phyloP scores from a whole-genome alignment of 768 basidiomycete species.

The Russula sp. region DNA sequence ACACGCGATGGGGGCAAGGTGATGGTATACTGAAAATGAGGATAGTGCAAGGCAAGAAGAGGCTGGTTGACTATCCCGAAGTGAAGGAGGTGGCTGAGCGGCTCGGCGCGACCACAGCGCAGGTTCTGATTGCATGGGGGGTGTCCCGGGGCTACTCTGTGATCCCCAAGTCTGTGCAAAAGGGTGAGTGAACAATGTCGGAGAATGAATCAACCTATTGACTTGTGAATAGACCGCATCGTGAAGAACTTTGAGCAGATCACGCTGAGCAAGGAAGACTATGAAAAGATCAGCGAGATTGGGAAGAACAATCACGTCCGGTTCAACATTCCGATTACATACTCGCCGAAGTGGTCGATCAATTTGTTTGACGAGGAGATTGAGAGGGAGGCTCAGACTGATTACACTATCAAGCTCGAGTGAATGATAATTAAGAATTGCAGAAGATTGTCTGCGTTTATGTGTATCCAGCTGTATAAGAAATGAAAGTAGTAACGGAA shows the following conservation, averaged over 20 bases:
- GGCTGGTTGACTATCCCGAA: constrained; percentile 60
- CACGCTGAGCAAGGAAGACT: constrained; percentile 59
- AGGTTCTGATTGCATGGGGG: constrained; percentile 82
- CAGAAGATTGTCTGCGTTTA: background rate
- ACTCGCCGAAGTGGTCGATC: constrained; percentile 62
- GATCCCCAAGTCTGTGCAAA: constrained; percentile 77
- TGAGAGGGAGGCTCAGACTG: constrained; percentile 34
- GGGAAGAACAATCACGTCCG: constrained; percentile 43
- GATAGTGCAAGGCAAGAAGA: constrained; percentile 52
- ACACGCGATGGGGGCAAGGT: background rate
- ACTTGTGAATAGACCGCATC: constrained; percentile 45
- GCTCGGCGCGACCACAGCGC: constrained; percentile 62
- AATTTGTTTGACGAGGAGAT: constrained; percentile 60
- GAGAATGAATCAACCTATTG: background rate
- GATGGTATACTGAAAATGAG: constrained; percentile 4
- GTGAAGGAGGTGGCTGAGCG: constrained; percentile 58
- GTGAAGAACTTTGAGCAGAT: constrained; percentile 75
- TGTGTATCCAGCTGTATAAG: background rate
- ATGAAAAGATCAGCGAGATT: constrained; percentile 48
- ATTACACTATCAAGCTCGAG: constrained; percentile 6
- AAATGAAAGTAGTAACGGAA: too few relatives aligned
- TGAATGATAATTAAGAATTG: background rate
- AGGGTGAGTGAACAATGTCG: constrained; percentile 32
- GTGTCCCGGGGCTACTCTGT: constrained; percentile 69
- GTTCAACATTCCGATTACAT: constrained; percentile 62